phyloP scores from a whole-genome alignment of 1,284 basidiomycete species.

The Cutaneotrichosporon dermatis region DNA sequence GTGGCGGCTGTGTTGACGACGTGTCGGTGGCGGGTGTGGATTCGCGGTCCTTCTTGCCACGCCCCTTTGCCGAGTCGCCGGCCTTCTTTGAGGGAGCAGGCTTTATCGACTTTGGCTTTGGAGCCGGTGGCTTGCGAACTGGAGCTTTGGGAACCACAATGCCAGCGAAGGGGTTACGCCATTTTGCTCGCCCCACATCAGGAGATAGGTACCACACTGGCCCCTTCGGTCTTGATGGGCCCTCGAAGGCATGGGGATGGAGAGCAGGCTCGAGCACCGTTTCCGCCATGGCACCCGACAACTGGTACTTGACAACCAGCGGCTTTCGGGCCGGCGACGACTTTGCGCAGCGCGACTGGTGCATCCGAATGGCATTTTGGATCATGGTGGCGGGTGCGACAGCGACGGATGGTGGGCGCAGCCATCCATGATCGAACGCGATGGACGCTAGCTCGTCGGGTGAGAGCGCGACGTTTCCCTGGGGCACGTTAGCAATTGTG shows the following conservation, averaged over 20 bases:
- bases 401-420: constrained; percentile 43
- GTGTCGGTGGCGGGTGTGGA: constrained; percentile 4
- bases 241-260: constrained; percentile 39
- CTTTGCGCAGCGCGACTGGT: constrained; percentile 37
- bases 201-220: constrained; percentile 41
- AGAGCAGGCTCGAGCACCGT: constrained; percentile 41
- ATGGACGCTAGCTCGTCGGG: constrained; percentile 42
- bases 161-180: constrained; percentile 42
- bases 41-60: constrained; percentile 4
- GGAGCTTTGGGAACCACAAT: constrained; percentile 39
- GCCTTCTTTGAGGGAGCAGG: constrained; percentile 6
- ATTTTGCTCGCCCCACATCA: constrained; percentile 31
- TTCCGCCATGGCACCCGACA: constrained; percentile 42
- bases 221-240: constrained; percentile 37
- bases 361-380: constrained; percentile 42
- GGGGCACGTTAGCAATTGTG: not conserved
- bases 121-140: constrained; percentile 25
- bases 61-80: constrained; percentile 3
- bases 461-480: constrained; percentile 45
- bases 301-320: constrained; percentile 41
- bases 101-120: constrained; percentile 20
- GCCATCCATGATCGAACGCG: constrained; percentile 40
- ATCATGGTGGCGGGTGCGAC: constrained; percentile 38
- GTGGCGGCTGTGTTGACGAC: constrained; percentile 4
- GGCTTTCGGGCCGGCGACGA: constrained; percentile 27